A percentile compares a stretch with the other conserved stretches of the same genome.
These are phyloP conservation scores for Polysphondylium violaceum DNA, from an alignment of 78 protist species.

Conservation along the genomic window DNA sequence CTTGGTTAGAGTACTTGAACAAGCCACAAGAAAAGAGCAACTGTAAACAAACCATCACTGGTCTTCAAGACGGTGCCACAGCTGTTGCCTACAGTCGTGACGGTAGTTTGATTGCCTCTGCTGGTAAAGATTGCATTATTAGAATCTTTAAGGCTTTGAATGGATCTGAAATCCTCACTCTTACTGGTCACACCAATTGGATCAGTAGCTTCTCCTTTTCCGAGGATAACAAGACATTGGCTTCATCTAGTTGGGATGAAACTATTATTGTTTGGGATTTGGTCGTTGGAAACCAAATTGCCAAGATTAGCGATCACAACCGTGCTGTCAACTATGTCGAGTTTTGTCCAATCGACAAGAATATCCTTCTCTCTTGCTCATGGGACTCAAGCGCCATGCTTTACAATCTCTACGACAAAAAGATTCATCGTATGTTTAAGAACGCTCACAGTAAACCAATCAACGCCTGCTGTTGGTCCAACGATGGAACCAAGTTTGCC, in stretches of 20 bases:
- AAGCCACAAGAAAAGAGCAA: constrained; percentile 65
- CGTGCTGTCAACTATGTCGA: constrained; percentile 49
- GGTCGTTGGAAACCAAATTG: constrained; percentile 36
- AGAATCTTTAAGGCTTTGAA: constrained; percentile 49
- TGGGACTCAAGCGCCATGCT: constrained; percentile 67
- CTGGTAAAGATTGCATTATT: constrained; percentile 53
- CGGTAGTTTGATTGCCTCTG: constrained; percentile 59
- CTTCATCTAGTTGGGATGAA: constrained; percentile 77
- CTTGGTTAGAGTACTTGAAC: constrained; percentile 81
- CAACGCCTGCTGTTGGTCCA: constrained; percentile 36
- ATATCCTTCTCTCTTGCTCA: constrained; percentile 13
- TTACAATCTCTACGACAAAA: constrained; percentile 2
- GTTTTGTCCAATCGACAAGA: constrained; percentile 48
- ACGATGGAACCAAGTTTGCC: constrained; percentile 59
- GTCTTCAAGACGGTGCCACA: constrained; percentile 49
- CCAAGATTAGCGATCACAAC: constrained; percentile 49
- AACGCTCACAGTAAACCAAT: constrained; percentile 66
- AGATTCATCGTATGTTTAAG: constrained; percentile 20
- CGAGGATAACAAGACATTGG: constrained; percentile 71
- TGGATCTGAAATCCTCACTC: constrained; percentile 51
- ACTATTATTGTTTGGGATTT: constrained; percentile 80
- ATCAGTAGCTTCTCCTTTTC: constrained; percentile 63
- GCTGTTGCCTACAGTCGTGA: constrained; percentile 48
- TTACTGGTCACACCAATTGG: constrained; percentile 74
- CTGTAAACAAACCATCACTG: constrained; percentile 78